Base-by-base conservation (phyloP, 805 yeast species). In the Cyberlindnera lachancei region DNA sequence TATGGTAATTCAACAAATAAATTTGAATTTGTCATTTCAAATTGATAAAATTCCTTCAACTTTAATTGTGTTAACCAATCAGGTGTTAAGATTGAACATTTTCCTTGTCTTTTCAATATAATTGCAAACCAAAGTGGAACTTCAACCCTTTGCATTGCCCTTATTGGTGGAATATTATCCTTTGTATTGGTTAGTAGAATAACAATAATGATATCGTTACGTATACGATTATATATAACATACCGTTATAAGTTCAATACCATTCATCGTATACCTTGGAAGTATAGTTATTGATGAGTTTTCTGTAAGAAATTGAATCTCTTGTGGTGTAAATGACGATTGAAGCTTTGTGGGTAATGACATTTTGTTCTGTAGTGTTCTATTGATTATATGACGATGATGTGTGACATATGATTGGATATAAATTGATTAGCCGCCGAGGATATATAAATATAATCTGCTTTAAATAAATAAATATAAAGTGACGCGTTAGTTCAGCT, bases 61-160 rank as follows among this genome's bases (percentile, higher is more conserved):
- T 63, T 63, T 14, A 63, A 61, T 29, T 71, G 56, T 8, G 68
- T 70, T 8, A 92, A 64, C 98, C 98, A 92, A 1, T 63, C 67
- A 0, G 98, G 98, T 11, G 87, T 79, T 7, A 85, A 76, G 3
- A 92, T 75, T 40, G 78, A 80, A 56, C 96, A 86, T 47, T 87
- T 79, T 29, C 77, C 79, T 54, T 92, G 97, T 29, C 79, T 75
- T 49, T 85, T 86, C 30, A 92, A 61, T 15, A 88, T 60, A 7
- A 88, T 52, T 0, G 96, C 97, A 15, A 84, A 62, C 97, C 97
- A 92, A 2, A 90, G 41, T 0, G 96, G 94, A 0, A 92, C 75
- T 29, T 70, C 63, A 14, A 68, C 70, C 32, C 88, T 66, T 38
- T 79, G 70, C 70, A 82, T 67, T 0, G 94, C 85, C 27, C 70